phyloP scores from a whole-genome alignment of 2,329 filamentous ascomycete species.

The Hypoxylon sp. region DNA sequence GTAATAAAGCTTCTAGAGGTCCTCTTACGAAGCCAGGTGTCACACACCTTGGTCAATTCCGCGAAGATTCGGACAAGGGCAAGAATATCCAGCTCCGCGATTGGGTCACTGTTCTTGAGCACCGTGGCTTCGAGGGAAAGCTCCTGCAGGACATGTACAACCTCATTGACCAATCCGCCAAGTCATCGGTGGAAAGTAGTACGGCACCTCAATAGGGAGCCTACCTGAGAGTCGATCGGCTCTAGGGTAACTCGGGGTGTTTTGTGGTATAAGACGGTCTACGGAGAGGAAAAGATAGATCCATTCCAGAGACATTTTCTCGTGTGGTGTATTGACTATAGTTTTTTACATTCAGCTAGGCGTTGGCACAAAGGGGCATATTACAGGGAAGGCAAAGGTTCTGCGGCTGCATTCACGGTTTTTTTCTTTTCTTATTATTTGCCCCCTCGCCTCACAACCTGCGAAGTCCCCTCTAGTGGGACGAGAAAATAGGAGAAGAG shows the following conservation, averaged over 20 bases:
- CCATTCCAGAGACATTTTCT: conserved; percentile 26
- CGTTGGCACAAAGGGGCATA: conserved; percentile 48
- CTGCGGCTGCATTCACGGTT: conserved; percentile 42
- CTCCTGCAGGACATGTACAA: conserved; percentile 70
- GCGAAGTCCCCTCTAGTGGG: background rate
- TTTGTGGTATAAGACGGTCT: background rate
- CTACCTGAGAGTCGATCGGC: background rate
- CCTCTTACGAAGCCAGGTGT: conserved; percentile 67
- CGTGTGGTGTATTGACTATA: conserved; percentile 44
- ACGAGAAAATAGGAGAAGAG: conserved; percentile 12
- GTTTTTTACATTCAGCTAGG: conserved; percentile 47
- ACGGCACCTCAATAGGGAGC: conserved; percentile 11
- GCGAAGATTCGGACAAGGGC: conserved; percentile 82
- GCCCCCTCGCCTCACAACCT: background rate
- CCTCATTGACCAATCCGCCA: conserved; percentile 61
- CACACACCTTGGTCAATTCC: conserved; percentile 77
- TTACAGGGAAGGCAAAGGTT: conserved; percentile 37
- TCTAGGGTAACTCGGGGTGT: background rate
- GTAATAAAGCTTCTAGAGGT: conserved; percentile 50
- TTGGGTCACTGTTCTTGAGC: conserved; percentile 81
- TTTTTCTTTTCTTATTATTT: conserved; percentile 5
- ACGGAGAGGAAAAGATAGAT: background rate
- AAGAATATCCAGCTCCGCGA: conserved; percentile 86
- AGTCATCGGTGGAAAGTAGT: conserved; percentile 36
- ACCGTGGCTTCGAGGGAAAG: conserved; percentile 76